These are phyloP conservation scores for Intubia oerlemansii DNA, from an alignment of 2,329 filamentous ascomycete genomes.

Conservation along the genomic window DNA sequence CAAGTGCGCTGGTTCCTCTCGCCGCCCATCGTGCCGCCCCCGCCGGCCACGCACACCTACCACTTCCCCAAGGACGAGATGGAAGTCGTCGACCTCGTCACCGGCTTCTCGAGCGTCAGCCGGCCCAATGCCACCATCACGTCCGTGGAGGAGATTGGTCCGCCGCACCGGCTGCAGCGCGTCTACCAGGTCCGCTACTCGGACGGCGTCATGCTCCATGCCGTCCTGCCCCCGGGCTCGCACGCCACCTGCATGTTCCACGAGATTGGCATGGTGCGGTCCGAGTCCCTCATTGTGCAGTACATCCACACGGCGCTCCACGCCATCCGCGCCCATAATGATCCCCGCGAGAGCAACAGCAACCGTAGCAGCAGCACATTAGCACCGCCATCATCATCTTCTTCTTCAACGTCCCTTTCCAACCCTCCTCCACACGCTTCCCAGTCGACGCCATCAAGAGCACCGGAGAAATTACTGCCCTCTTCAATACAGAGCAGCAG, in stretches of 20 bases:
- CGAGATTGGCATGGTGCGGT: conserved; percentile 22
- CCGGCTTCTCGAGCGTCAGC: conserved; percentile 13
- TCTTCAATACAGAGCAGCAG: too few species aligned
- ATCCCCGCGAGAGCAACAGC: too few species aligned
- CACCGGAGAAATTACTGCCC: background rate
- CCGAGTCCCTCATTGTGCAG: conserved; percentile 22
- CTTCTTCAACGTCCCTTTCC: too few species aligned
- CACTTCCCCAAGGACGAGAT: background rate
- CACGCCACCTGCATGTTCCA: conserved; percentile 23
- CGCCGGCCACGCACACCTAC: background rate
- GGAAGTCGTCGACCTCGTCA: background rate
- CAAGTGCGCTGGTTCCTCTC: too few species aligned
- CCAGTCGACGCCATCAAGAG: too few species aligned
- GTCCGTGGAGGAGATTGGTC: conserved; percentile 13
- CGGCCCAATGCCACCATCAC: conserved; percentile 14
- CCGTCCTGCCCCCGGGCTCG: conserved; percentile 20
- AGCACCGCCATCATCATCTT: background rate
- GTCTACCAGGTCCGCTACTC: conserved; percentile 23
- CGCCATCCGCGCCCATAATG: background rate
- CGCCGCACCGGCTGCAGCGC: conserved; percentile 16
- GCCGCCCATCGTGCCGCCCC: too few species aligned
- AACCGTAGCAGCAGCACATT: too few species aligned
- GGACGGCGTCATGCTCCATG: conserved; percentile 18
- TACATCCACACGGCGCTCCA: conserved; percentile 17
- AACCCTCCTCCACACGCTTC: too few species aligned